Percentiles rank a stretch among this genome's conserved stretches.
phyloP scores from a whole-genome alignment of 108 stramenopile genomes.

The Pseudonitzschia pungens region DNA sequence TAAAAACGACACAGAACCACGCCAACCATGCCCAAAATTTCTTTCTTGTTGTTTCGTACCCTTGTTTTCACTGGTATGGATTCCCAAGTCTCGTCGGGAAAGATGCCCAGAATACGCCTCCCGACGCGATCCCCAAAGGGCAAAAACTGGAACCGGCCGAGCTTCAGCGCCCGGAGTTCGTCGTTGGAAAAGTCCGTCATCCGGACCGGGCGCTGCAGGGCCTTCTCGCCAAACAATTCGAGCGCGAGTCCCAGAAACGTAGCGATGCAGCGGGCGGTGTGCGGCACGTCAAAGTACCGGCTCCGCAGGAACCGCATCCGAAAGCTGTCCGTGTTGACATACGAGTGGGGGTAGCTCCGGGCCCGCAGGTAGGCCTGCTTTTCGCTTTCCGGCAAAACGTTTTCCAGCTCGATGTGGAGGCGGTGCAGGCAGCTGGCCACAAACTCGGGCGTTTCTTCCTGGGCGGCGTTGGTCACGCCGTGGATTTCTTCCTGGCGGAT shows the following conservation, averaged over 20 bases:
- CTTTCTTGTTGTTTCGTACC: no score
- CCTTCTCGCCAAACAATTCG: constrained; percentile 14
- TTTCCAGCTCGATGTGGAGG: no score
- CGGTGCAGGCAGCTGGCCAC: no score
- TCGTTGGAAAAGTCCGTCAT: constrained; percentile 11
- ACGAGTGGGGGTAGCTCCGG: background rate
- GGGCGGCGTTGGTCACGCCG: no score
- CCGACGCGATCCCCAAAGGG: constrained; percentile 20
- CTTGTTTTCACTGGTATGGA: background rate
- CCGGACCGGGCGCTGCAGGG: background rate
- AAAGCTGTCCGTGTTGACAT: constrained; percentile 25
- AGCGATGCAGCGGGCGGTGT: constrained; percentile 15
- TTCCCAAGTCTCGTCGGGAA: background rate
- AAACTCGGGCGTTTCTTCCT: no score
- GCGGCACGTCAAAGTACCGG: constrained; percentile 20
- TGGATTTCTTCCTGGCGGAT: no score
- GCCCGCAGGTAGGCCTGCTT: no score
- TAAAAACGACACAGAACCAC: no score
- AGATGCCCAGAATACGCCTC: constrained; percentile 1
- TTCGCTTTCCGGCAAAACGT: no score
- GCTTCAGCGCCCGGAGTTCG: background rate
- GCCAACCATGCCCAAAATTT: no score
- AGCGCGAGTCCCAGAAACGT: constrained; percentile 7
- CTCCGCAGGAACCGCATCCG: constrained; percentile 28
- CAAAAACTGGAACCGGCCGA: background rate